Evolutionary conservation across 1,284 basidiomycete species (phyloP).

Genomic region (Athelia psychrophila): DNA sequence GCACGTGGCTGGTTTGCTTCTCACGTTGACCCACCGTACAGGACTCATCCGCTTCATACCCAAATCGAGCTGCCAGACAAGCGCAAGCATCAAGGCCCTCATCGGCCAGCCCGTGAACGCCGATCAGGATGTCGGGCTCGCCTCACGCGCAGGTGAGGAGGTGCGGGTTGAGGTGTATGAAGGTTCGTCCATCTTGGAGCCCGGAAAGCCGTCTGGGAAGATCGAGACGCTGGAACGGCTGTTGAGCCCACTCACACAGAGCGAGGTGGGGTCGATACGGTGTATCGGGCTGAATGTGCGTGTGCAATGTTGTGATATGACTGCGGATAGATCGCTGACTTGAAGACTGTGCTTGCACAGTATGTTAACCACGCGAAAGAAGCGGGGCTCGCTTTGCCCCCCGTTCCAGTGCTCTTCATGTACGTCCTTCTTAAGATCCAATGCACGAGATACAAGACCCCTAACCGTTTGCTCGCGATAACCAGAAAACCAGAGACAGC

Average conservation of each 20-base stretch:
- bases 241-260: conserved; percentile 64
- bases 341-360: conserved; percentile 20
- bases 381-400: conserved; percentile 62
- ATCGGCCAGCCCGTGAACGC: conserved; percentile 76
- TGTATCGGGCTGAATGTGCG: conserved; percentile 72
- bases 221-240: conserved; percentile 69
- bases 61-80: conserved; percentile 53
- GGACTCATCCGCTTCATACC: conserved; percentile 84
- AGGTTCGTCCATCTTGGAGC: conserved; percentile 25
- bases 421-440: background rate
- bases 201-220: conserved; percentile 65
- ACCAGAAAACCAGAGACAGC: conserved; percentile 62
- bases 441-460: conserved; percentile 45
- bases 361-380: conserved; percentile 46
- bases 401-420: conserved; percentile 19
- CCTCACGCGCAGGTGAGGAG: conserved; percentile 42
- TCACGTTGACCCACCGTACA: too few relatives aligned
- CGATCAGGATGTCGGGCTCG: background rate
- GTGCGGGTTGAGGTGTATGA: conserved; percentile 52
- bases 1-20: too few relatives aligned
- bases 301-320: background rate
- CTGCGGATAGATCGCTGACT: background rate
- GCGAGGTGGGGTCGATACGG: conserved; percentile 67
- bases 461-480: too few relatives aligned
- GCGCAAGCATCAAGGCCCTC: conserved; percentile 43